Evolutionary conservation across 1,284 basidiomycete species (phyloP).

Genomic region (Leccinum pachyderme): DNA sequence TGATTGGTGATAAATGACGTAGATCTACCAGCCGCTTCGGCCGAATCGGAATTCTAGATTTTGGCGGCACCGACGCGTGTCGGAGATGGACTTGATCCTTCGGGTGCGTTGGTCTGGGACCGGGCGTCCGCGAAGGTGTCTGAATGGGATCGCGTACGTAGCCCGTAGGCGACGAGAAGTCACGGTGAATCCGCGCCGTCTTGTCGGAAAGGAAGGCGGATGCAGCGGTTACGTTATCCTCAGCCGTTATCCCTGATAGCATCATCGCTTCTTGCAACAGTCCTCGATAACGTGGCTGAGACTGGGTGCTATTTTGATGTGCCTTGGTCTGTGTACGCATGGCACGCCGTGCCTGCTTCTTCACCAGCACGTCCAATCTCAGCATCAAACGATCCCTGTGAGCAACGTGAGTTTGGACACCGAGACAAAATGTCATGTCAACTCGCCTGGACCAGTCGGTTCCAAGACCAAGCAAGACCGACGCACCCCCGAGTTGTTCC

Average conservation of each 20-base stretch:
- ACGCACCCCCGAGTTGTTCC: slow-evolving; percentile 43
- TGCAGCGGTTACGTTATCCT: slow-evolving; percentile 3
- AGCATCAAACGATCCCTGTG: slow-evolving; percentile 52
- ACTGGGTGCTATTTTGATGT: slow-evolving; percentile 1
- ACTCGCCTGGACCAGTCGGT: slow-evolving; percentile 53
- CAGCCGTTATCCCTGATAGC: slow-evolving; percentile 24
- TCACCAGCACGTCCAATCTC: slow-evolving; percentile 55
- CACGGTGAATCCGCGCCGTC: slow-evolving; percentile 19
- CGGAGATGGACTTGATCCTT: slow-evolving; percentile 63
- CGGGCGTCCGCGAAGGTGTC: slow-evolving; percentile 54
- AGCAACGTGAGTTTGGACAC: slow-evolving; percentile 2
- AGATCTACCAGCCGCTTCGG: slow-evolving; percentile 56
- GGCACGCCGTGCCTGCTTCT: slow-evolving; percentile 61
- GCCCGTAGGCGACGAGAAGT: slow-evolving; percentile 49
- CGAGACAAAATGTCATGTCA: background rate
- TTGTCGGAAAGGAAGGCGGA: slow-evolving; percentile 14
- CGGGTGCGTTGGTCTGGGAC: slow-evolving; percentile 46
- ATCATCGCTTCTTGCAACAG: slow-evolving; percentile 51
- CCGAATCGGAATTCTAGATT: slow-evolving; percentile 42
- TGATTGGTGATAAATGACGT: slow-evolving; percentile 43
- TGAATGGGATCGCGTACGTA: slow-evolving; percentile 49
- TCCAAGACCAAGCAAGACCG: slow-evolving; percentile 40
- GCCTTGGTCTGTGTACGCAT: slow-evolving; percentile 20
- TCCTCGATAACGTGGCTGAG: slow-evolving; percentile 52
- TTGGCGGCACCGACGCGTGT: slow-evolving; percentile 43